Evolutionary conservation across 2,329 filamentous ascomycete species (phyloP), one percentile per base, ranked within the genome.

Genomic region (Dichotomopilus funicola): DNA sequence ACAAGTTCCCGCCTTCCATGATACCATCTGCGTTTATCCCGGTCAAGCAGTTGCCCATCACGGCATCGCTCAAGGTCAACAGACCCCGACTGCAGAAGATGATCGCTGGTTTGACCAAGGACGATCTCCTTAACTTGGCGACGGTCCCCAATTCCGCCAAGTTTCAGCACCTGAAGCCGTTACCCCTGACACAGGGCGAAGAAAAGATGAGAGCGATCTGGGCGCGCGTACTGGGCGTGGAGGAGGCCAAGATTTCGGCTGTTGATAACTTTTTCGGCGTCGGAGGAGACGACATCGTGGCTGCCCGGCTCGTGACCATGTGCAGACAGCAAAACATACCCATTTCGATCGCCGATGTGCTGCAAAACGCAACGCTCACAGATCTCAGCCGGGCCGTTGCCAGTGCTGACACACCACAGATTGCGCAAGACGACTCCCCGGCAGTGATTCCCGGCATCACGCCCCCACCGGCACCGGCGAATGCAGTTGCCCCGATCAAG

Each of bases 1-100:
- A 69, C 43, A 55, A 61, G 2, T 66, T 77, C 3, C 69, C 75
- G 0, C 62, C 64, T 1, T 68, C 74, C 50, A 73, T 74, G 63
- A 67, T 79, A n/a, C 78, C 78, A 0, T 67, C 71, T 1, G 68
- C 75, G 2, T 80, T 76, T 49, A 70, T 82, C 2, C 78, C 78
- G 0, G 66, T 81, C 27, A 71, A 70, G 46, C 63, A 70, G 9
- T 70, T 81, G 19, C 79, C 79, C 0, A 62, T 80, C 27, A 79
- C 77, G 0, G 68, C 72, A 0, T 77, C 76, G 0, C 69, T 80
- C 51, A 78, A 81, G 60, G 71, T 80, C 42, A 75, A 80, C 59
- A 71, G 76, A 1, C 68, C 72, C 13, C 73, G 73, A 51, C 70
- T 81, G 6, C 74, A 76, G 54, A 74, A 72, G 58, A 70, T 75